Percentiles rank a stretch among this genome's conserved stretches.
Conservation (phyloP, 345 rosid species). For the Aquilaria yunnanensis region DNA sequence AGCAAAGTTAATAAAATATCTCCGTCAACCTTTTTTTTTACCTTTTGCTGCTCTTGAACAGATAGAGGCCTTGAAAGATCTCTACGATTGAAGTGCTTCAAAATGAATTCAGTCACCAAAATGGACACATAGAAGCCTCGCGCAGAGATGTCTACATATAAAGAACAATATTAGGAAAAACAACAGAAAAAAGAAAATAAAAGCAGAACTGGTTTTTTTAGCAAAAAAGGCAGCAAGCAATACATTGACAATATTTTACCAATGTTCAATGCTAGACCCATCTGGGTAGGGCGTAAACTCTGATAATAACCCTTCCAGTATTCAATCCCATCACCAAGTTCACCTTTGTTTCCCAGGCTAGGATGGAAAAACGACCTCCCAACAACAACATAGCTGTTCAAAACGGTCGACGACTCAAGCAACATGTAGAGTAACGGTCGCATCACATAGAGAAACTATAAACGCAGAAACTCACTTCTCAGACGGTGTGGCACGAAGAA, state of each 20-base stretch:
- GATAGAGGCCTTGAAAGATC: slow-evolving; percentile 32
- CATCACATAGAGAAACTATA: neutral
- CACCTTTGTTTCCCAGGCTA: slow-evolving; percentile 17
- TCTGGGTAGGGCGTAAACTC: slow-evolving; percentile 40
- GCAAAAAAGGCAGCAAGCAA: neutral
- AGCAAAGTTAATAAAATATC: neutral
- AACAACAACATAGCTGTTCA: slow-evolving; percentile 19
- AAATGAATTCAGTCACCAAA: slow-evolving; percentile 33
- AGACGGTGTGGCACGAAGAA: slow-evolving; percentile 27
- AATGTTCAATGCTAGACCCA: slow-evolving; percentile 39
- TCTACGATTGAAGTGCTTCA: slow-evolving; percentile 27
- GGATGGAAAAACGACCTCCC: slow-evolving; percentile 35
- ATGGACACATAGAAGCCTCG: slow-evolving; percentile 33
- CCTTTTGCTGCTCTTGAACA: slow-evolving; percentile 34
- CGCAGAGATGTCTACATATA: slow-evolving; percentile 27
- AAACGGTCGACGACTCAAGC: neutral
- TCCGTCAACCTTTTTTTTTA: neutral
- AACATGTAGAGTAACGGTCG: neutral
- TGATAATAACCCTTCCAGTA: slow-evolving; percentile 42
- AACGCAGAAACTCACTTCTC: slow-evolving; percentile 13
- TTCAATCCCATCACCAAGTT: slow-evolving; percentile 31
- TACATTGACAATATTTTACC: slow-evolving; percentile 14
- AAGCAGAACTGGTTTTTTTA: neutral
- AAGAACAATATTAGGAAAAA: neutral
- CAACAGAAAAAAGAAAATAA: neutral